Evolutionary conservation across 495 filamentous ascomycete species (phyloP), one percentile per base, ranked within the genome.

Genomic region (Tuber melanosporum): DNA sequence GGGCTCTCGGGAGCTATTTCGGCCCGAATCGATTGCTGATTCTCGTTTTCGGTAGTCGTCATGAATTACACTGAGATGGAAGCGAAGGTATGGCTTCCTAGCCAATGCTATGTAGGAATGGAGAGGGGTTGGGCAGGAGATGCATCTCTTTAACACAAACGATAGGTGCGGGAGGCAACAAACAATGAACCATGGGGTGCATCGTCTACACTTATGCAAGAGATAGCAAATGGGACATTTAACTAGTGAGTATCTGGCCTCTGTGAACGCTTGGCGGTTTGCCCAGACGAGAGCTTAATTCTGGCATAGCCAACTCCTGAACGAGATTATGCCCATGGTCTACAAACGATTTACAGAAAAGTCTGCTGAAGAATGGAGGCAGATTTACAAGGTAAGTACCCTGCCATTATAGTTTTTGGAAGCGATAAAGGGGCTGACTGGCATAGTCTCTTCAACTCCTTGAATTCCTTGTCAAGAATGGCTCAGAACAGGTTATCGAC

Each of bases 21-120:
- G 22, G 36, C 26, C 26, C 57, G 57, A 66, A 36, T 66, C 12
- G 14, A 36, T 66, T 66, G 26, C 57, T 66, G 26, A 66, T 66
- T 66, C 15, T 17, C 19, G 6, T 66, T 22, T 7, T 41, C 19
- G 62, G 74, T 82, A 98, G 95, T 94, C 78, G 95, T 99, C 62
- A 98, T 98, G 95, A 99, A 98, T 85, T 98, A 95, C 85, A 99
- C 95, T n/a, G 95, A 98, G 84, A 98, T 98, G 95, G 95, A 99
- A 86, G 87, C 94, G 74, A 99, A 98, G 92, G 94, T 95, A 78
- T 79, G 71, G 70, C 70, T 76, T 74, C 52, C 77, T 46, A n/a
- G 42, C 26, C 5, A 70, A 69, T 74, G 26, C 41, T 44, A 71
- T 47, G 73, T 9, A 76, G 76, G 74, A 74, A 12, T 36, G 41